phyloP scores from a whole-genome alignment of 2,329 filamentous ascomycete species.

The Plenodomus tracheiphilus region DNA sequence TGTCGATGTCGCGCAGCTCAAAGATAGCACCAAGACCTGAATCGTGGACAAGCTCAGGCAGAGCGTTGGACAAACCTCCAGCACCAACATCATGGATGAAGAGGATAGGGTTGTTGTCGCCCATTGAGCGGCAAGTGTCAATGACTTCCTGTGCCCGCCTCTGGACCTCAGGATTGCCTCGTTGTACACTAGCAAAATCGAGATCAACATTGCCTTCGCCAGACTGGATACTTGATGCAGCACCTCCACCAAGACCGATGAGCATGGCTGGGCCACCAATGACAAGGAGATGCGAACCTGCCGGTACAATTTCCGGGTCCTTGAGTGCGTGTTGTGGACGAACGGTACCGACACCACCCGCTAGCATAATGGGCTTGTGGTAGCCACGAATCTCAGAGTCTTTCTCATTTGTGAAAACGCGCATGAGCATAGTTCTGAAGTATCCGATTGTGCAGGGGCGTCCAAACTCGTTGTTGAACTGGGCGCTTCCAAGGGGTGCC shows the following conservation, averaged over 20 bases:
- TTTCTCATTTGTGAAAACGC: constrained; percentile 63
- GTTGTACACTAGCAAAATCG: constrained; percentile 95
- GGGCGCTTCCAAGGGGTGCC: constrained; percentile 89
- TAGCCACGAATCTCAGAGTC: constrained; percentile 80
- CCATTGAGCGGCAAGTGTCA: constrained; percentile 86
- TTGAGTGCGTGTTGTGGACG: constrained; percentile 90
- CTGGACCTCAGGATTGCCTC: constrained; percentile 96
- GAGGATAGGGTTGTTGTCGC: constrained; percentile 83
- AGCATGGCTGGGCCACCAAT: constrained; percentile 97
- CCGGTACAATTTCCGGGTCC: constrained; percentile 73
- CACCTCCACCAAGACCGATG: constrained; percentile 93
- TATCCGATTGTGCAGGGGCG: constrained; percentile 85
- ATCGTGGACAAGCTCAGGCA: constrained; percentile 90
- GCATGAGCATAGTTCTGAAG: constrained; percentile 84
- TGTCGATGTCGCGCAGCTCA: constrained; percentile 92
- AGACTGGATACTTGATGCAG: constrained; percentile 87
- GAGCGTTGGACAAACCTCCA: constrained; percentile 80
- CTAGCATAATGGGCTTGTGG: constrained; percentile 99
- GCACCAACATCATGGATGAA: constrained; percentile 98
- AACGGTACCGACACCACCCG: constrained; percentile 91
- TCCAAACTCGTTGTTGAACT: constrained; percentile 98
- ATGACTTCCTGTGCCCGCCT: constrained; percentile 97
- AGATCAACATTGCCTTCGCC: constrained; percentile 88
- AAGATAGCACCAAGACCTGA: constrained; percentile 89
- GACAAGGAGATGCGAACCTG: constrained; percentile 89